These are phyloP conservation scores for Athelia psychrophila DNA, from an alignment of 1,284 basidiomycete species.

Conservation along the genomic window DNA sequence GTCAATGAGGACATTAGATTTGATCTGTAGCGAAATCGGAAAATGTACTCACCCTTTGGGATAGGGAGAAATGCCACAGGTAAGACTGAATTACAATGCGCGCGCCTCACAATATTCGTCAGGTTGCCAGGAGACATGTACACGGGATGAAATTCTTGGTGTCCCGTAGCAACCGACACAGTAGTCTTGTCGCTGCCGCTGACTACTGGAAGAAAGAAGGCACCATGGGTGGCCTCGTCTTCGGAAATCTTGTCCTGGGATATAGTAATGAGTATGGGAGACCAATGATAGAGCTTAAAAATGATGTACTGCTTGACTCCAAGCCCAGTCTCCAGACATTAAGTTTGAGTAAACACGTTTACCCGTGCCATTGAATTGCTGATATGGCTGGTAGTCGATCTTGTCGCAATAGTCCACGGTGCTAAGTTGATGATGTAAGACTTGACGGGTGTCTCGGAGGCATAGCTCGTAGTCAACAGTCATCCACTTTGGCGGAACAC, in stretches of 20 bases:
- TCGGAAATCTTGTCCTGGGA: slow-evolving; percentile 9
- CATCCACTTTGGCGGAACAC: slow-evolving; percentile 17
- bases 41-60: slow-evolving; percentile 10
- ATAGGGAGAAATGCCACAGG: slow-evolving; percentile 14
- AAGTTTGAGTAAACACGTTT: slow-evolving; percentile 17
- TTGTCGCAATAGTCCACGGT: slow-evolving; percentile 14
- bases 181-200: slow-evolving; percentile 14
- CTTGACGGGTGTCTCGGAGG: slow-evolving; percentile 8
- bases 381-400: slow-evolving; percentile 16
- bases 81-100: slow-evolving; percentile 13
- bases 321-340: slow-evolving; percentile 26
- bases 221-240: slow-evolving; percentile 12
- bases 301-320: slow-evolving; percentile 13
- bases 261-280: neutral
- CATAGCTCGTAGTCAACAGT: slow-evolving; percentile 18
- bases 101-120: slow-evolving; percentile 9
- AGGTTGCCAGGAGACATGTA: slow-evolving; percentile 14
- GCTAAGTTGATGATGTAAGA: slow-evolving; percentile 16
- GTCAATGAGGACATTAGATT: neutral
- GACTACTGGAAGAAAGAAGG: slow-evolving; percentile 13
- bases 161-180: slow-evolving; percentile 11
- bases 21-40: neutral
- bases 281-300: neutral
- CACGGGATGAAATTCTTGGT: slow-evolving; percentile 10
- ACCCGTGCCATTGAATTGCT: slow-evolving; percentile 15